phyloP scores from a whole-genome alignment of 2,329 filamentous ascomycete genomes.

The Aciculosporium take region DNA sequence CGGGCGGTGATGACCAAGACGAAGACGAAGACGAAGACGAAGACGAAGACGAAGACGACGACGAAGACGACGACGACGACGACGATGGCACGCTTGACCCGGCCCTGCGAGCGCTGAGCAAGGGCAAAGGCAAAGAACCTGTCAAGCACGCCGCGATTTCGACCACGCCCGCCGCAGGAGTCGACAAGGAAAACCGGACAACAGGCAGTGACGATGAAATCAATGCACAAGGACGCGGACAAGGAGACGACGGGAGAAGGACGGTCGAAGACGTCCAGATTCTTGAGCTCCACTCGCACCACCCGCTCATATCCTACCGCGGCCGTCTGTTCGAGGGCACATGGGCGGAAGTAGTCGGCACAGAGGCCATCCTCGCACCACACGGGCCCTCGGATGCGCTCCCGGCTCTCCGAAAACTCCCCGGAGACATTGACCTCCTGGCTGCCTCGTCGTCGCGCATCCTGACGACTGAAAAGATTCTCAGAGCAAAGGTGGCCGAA shows the following conservation, averaged over 20 bases:
- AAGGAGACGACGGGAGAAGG: neutral
- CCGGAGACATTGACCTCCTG: slow-evolving; percentile 49
- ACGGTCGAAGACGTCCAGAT: slow-evolving; percentile 49
- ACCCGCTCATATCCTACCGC: slow-evolving; percentile 68
- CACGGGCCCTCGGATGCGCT: slow-evolving; percentile 20
- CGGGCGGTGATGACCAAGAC: too few relatives aligned
- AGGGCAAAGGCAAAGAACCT: slow-evolving; percentile 6
- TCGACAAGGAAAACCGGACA: neutral
- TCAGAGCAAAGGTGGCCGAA: slow-evolving; percentile 31
- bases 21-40: slow-evolving; percentile 10
- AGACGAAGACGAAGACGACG: slow-evolving; percentile 6
- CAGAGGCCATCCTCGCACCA: slow-evolving; percentile 58
- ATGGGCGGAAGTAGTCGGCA: slow-evolving; percentile 76
- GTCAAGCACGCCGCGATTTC: slow-evolving; percentile 3
- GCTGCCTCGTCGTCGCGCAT: slow-evolving; percentile 54
- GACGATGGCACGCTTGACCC: slow-evolving; percentile 6
- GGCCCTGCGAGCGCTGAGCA: slow-evolving; percentile 3
- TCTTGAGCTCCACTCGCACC: slow-evolving; percentile 61
- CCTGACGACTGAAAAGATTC: slow-evolving; percentile 33
- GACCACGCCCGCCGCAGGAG: slow-evolving; percentile 4
- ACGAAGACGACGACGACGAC: slow-evolving; percentile 1
- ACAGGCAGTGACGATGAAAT: neutral
- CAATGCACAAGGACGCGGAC: slow-evolving; percentile 4
- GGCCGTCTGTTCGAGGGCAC: slow-evolving; percentile 64
- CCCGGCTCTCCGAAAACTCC: slow-evolving; percentile 31